Conservation (phyloP, 805 yeast species). For the Yamadazyma kitorensis region DNA sequence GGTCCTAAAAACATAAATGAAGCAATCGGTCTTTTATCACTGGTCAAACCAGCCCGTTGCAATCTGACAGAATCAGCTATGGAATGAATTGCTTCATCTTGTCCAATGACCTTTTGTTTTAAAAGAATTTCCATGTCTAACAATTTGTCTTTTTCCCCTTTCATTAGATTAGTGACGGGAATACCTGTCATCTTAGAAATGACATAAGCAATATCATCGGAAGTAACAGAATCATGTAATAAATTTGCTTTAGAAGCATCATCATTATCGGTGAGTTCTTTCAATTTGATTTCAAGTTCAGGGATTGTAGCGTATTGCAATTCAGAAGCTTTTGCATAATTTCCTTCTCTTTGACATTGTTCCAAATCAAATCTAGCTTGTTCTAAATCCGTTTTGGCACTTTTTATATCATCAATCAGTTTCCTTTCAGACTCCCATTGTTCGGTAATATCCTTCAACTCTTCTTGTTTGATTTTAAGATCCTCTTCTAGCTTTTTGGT, state of each 20-base stretch:
- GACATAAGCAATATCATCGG: conserved; percentile 91
- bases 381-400: conserved; percentile 79
- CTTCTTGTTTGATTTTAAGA: conserved; percentile 58
- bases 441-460: conserved; percentile 67
- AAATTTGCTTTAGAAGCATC: conserved; percentile 32
- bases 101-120: conserved; percentile 83
- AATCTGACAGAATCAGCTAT: conserved; percentile 92
- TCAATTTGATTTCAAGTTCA: conserved; percentile 61
- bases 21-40: conserved; percentile 93
- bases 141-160: conserved; percentile 91
- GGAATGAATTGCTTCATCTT: conserved; percentile 88
- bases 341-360: conserved; percentile 76
- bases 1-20: conserved; percentile 97
- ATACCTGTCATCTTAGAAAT: conserved; percentile 94
- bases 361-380: conserved; percentile 81
- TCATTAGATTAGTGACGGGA: conserved; percentile 85
- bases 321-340: conserved; percentile 85
- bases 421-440: conserved; percentile 84
- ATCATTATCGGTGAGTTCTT: conserved; percentile 38
- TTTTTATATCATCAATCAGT: conserved; percentile 73
- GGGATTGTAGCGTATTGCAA: conserved; percentile 88
- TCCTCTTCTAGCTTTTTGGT: conserved; percentile 70
- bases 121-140: conserved; percentile 82
- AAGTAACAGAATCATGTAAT: conserved; percentile 87
- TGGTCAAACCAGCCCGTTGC: conserved; percentile 95